A percentile compares a stretch with the other conserved stretches of the same genome.
phyloP scores from a whole-genome alignment of 805 yeast genomes.

The Pichia thaimueangensis region DNA sequence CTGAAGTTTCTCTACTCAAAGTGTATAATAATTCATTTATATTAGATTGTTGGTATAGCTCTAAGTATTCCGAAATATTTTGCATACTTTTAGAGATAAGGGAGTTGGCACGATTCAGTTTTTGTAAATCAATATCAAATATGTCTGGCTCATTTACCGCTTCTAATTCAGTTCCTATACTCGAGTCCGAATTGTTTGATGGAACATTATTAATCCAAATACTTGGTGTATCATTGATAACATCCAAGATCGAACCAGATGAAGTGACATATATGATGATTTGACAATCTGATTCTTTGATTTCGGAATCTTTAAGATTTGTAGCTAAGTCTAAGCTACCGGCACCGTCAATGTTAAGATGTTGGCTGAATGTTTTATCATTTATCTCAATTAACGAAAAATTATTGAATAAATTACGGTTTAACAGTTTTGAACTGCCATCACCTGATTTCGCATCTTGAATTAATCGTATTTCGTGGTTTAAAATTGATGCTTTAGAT shows the following conservation, averaged over 20 bases:
- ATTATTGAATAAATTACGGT: conserved; percentile 24
- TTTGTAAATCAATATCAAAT: conserved; percentile 22
- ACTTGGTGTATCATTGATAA: conserved; percentile 24
- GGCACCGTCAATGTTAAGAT: conserved; percentile 14
- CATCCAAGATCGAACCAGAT: conserved; percentile 17
- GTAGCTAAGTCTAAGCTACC: conserved; percentile 9
- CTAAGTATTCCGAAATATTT: conserved; percentile 25
- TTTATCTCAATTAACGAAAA: conserved; percentile 28
- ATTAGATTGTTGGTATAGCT: conserved; percentile 24
- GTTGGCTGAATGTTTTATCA: conserved; percentile 9
- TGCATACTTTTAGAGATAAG: conserved; percentile 21
- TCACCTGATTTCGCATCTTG: conserved; percentile 25
- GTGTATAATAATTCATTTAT: conserved; percentile 23
- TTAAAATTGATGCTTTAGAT: conserved; percentile 27
- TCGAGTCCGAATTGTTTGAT: background rate
- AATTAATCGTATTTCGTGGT: conserved; percentile 23
- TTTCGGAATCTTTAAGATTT: background rate
- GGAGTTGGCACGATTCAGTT: conserved; percentile 25
- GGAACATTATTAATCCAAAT: conserved; percentile 19
- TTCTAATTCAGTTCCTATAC: conserved; percentile 3
- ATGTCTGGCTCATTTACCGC: conserved; percentile 1
- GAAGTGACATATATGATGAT: conserved; percentile 26
- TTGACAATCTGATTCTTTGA: conserved; percentile 21
- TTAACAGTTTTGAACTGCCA: conserved; percentile 14
- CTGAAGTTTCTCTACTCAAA: conserved; percentile 26